Evolutionary conservation across 225 moss, liverwort and hornwort genomes (phyloP), one percentile per base, ranked within the genome.

Genomic region (Neckera pumila): DNA sequence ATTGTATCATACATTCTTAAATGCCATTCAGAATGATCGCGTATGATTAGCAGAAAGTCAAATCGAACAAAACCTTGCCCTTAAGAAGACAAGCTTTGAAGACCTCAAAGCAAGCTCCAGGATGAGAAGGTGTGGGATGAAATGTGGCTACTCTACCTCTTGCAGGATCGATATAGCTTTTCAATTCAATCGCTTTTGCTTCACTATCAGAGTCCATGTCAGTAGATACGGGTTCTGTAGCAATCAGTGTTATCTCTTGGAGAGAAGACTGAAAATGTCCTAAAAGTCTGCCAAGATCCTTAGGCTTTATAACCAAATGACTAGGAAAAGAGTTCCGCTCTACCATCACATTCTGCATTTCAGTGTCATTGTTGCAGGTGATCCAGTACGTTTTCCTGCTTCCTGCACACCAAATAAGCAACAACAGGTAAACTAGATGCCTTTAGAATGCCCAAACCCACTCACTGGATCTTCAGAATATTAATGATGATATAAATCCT

Each of bases 251-350:
- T 62, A 99, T 96, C 84, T 99, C 99, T 85, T 97, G 97, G 70
- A 99, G 95, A 85, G 99, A 96, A 42, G 96, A 96, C 92, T 99
- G 99, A 89, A 99, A 99, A 95, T 99, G 96, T 72, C 92, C 93
- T 78, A 99, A 94, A 74, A 99, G 86, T 83, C 99, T 94, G 65
- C 93, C 93, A 83, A 99, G 95, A 90, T 99, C 99, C 86, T 93
- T 93, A 21, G 99, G 99, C 90, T 96, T 97, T 88, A 96, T 95
- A 87, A 99, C 95, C 86, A 99, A 90, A 92, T 97, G 96, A 92
- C 95, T 99, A 57, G 96, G 96, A 87, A 99, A 94, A 63, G 90
- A 91, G 40, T 87, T 93, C 76, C 95, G 92, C 66, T 96, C 97
- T 54, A 99, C 94, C 87, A 91, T 89, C 74, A 99, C 96, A 92